A percentile compares a stretch with the other conserved stretches of the same genome.
phyloP scores from a whole-genome alignment of 805 yeast genomes.

The Ogataea zsoltii region DNA sequence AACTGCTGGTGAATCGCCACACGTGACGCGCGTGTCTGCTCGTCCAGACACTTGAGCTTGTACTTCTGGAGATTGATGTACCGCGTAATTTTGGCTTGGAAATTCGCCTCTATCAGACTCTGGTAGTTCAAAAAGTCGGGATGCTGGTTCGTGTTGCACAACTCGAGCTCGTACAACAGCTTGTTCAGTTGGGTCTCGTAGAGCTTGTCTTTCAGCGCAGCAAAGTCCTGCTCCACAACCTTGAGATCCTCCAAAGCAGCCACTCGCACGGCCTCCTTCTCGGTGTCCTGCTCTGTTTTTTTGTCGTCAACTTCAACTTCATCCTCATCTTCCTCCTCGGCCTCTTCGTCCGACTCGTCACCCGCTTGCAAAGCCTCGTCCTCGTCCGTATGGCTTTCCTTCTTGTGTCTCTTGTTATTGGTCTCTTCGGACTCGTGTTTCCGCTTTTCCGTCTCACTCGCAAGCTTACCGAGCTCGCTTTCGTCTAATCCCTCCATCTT shows the following conservation, averaged over 20 bases:
- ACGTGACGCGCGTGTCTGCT: conserved; percentile 77
- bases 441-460: conserved; percentile 40
- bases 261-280: conserved; percentile 46
- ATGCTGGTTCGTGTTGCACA: conserved; percentile 87
- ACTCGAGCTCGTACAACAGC: conserved; percentile 77
- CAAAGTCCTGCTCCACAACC: conserved; percentile 83
- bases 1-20: conserved; percentile 83
- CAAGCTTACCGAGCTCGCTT: conserved; percentile 47
- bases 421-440: conserved; percentile 22
- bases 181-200: conserved; percentile 80
- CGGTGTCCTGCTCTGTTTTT: conserved; percentile 27
- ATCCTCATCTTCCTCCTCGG: conserved; percentile 23
- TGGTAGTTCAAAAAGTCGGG: conserved; percentile 81
- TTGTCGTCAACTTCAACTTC: conserved; percentile 27
- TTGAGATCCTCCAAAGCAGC: conserved; percentile 73
- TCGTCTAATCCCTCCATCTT: conserved; percentile 66
- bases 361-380: conserved; percentile 20
- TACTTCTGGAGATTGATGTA: conserved; percentile 50
- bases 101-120: conserved; percentile 67
- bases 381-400: conserved; percentile 11
- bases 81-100: conserved; percentile 61
- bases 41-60: conserved; percentile 72
- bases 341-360: conserved; percentile 26
- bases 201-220: conserved; percentile 76
- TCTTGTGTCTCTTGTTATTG: conserved; percentile 11